Base-by-base conservation (phyloP, 495 filamentous ascomycete species). In the Parathielavia hyrcaniae region DNA sequence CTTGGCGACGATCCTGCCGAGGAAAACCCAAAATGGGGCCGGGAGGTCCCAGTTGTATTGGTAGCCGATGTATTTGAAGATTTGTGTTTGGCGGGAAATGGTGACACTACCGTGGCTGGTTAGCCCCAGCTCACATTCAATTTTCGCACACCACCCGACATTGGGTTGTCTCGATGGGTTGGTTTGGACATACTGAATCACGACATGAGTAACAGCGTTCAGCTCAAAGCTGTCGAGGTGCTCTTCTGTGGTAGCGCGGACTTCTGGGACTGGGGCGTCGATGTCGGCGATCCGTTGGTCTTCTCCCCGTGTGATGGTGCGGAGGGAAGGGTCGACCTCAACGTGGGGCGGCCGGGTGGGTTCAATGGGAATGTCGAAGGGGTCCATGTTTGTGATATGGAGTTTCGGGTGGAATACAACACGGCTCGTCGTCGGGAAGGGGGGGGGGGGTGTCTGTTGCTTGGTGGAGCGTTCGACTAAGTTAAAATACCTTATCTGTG, bases 351-450 rank as follows among this genome's bases (percentile, higher is more conserved):
- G 32, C 19, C 34, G 19, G 35, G 40, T 41, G 20, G 50, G 50
- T 41, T 41, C 38, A 32, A 53, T 53, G 32, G 50, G 50, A 43
- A 53, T 54, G 50, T 41, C 39, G 38, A 53, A 53, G 19, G 50
- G 50, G 41, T 52, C 50, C 50, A 52, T 52, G 12, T 1, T 38
- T 36, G n/a, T 50, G 17, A n/a, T n/a, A n/a, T n/a, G n/a, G n/a
- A n/a, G n/a, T n/a, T n/a, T n/a, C n/a, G n/a, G n/a, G n/a, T n/a
- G n/a, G n/a, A n/a, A n/a, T n/a, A n/a, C n/a, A n/a, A n/a, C n/a
- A n/a, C n/a, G n/a, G n/a, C n/a, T n/a, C n/a, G n/a, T n/a, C n/a
- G n/a, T n/a, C n/a, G n/a, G n/a, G n/a, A n/a, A n/a, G n/a, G n/a
- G n/a, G n/a, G n/a, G n/a, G n/a, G n/a, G n/a, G n/a, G n/a, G n/a